Evolutionary conservation across 257 asterid genomes (phyloP).

Genomic region (Ligustrum vulgare): DNA sequence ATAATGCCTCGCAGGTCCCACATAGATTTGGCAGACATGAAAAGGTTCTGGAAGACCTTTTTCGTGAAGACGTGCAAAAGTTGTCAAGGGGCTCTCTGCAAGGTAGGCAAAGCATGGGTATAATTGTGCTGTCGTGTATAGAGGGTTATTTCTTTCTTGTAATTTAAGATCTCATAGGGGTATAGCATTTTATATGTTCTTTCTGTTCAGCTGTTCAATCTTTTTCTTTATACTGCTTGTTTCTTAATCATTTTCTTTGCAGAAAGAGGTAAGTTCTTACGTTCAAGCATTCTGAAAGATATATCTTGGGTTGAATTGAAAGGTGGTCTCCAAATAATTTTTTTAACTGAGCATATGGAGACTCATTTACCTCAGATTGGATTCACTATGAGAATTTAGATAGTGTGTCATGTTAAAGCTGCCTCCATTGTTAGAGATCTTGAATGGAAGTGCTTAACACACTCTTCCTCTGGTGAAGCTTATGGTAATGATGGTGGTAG

Average conservation of each 20-base stretch:
- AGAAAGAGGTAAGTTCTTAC: slow-evolving; percentile 99
- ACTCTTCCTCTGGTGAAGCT: slow-evolving; percentile 98
- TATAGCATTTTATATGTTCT: not conserved
- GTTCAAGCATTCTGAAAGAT: slow-evolving; percentile 78
- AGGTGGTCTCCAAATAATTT: slow-evolving; percentile 51
- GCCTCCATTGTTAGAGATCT: slow-evolving; percentile 69
- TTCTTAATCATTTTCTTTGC: slow-evolving; percentile 56
- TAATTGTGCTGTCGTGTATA: slow-evolving; percentile 3
- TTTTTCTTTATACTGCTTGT: slow-evolving; percentile 34
- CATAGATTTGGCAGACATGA: slow-evolving; percentile 69
- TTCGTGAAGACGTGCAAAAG: slow-evolving; percentile 72
- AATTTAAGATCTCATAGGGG: slow-evolving; percentile 11
- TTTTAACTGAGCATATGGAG: slow-evolving; percentile 63
- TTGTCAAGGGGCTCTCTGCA: slow-evolving; percentile 70
- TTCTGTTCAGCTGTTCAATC: slow-evolving; percentile 19
- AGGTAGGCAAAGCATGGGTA: slow-evolving; percentile 58
- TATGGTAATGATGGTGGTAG: slow-evolving; percentile 90
- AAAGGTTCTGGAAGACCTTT: slow-evolving; percentile 65
- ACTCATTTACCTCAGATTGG: slow-evolving; percentile 64
- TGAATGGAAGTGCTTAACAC: slow-evolving; percentile 77
- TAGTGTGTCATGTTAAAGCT: slow-evolving; percentile 81
- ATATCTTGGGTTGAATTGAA: slow-evolving; percentile 70
- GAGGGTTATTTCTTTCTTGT: slow-evolving; percentile 15
- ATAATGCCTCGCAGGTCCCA: slow-evolving; percentile 45
- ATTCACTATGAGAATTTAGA: slow-evolving; percentile 64